phyloP scores from a whole-genome alignment of 2,329 filamentous ascomycete species.

The Apiospora koreana region DNA sequence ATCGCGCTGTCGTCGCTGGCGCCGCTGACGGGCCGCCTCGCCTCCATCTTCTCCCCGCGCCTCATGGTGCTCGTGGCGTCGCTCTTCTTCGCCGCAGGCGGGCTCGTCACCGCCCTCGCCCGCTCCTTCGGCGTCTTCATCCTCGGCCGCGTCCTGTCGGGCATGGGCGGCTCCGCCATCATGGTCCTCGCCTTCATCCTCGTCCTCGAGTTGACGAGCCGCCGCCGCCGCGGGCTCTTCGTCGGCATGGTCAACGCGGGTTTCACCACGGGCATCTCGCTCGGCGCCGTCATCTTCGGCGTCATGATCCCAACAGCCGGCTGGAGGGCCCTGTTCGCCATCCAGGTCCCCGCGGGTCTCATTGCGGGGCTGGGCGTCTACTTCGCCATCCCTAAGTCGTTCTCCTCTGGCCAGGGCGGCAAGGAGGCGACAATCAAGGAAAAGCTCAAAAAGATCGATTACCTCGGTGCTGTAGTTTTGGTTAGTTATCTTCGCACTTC shows the following conservation, averaged over 20 bases:
- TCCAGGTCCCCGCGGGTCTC: slow-evolving; percentile 67
- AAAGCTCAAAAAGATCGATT: slow-evolving; percentile 71
- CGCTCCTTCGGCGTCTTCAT: slow-evolving; percentile 63
- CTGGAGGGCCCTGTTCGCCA: slow-evolving; percentile 79
- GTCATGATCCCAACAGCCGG: slow-evolving; percentile 63
- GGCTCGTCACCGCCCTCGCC: slow-evolving; percentile 64
- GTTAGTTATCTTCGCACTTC: slow-evolving; percentile 40
- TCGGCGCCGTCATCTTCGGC: slow-evolving; percentile 71
- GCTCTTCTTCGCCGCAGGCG: slow-evolving; percentile 59
- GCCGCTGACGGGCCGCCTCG: slow-evolving; percentile 71
- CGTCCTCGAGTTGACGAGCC: slow-evolving; percentile 71
- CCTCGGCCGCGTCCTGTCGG: slow-evolving; percentile 66
- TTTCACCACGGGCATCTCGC: slow-evolving; percentile 70
- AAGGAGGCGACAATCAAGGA: slow-evolving; percentile 41
- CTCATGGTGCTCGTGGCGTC: slow-evolving; percentile 65
- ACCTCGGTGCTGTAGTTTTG: slow-evolving; percentile 68
- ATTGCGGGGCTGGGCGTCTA: slow-evolving; percentile 63
- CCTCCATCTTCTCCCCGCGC: slow-evolving; percentile 72
- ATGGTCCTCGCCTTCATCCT: slow-evolving; percentile 75
- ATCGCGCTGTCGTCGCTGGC: slow-evolving; percentile 62
- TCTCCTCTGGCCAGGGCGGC: slow-evolving; percentile 34
- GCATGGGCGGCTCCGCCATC: slow-evolving; percentile 70
- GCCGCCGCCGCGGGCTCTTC: slow-evolving; percentile 68
- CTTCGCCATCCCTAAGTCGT: slow-evolving; percentile 60
- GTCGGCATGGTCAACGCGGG: slow-evolving; percentile 74